Evolutionary conservation across 73 alveolate species (phyloP), one percentile per base, ranked within the genome.

Genomic region (Loxodes magnus): DNA sequence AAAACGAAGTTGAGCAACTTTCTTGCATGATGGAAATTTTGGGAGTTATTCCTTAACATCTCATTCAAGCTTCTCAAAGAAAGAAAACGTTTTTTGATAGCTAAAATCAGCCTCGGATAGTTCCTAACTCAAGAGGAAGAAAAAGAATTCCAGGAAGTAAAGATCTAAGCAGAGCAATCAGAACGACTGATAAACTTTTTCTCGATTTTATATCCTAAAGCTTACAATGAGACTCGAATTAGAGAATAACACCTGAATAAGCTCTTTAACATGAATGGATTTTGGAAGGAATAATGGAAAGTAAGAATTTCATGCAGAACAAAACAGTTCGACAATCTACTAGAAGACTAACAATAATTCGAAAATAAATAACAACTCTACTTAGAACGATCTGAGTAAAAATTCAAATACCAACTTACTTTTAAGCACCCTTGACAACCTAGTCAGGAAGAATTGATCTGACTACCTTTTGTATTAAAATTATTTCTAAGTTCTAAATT

Each of bases 181-280:
- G 77, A 23, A 78, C 84, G 25, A 65, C 75, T 17, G 96, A 84
- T 39, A 49, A 63, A 14, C 51, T 31, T 15, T 71, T 74, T 58
- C 41, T 79, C 4, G 94, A 81, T 62, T 80, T 88, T 69, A 64
- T 88, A 10, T 39, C 62, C 2, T 53, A 76, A 51, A 83, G 97
- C 54, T 72, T 88, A 35, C 87, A 75, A 42, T 88, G 97, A 95
- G 92, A 88, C 50, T 91, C 88, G 22, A 74, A 79, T 22, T 71
- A 80, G 53, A 79, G 97, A 72, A 50, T 88, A 49, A 73, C 79
- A 26, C 94, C 97, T 9, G 81, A 74, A 37, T 93, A 88, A 62
- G 97, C 92, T 1, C 56, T 88, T 25, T 52, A 69, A 62, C 97
- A 88, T 69, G 61, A 71, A 15, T 77, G 91, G 85, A 71, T 77